phyloP scores from a whole-genome alignment of 2,329 filamentous ascomycete species.

The Fusarium floridanum region DNA sequence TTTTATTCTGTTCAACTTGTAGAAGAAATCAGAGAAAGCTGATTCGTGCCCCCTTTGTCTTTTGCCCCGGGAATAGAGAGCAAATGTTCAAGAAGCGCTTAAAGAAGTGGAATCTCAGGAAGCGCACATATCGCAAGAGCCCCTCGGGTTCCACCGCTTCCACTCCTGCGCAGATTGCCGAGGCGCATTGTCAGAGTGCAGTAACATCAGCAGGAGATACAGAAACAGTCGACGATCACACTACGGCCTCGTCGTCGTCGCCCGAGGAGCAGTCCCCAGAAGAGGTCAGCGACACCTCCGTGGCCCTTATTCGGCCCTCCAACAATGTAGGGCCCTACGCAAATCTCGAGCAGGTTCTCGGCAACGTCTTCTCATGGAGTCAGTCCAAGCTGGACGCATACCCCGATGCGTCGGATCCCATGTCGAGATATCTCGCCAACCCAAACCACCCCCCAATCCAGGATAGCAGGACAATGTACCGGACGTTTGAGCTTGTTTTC shows the following conservation, averaged over 20 bases:
- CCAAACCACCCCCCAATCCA: slow-evolving; percentile 53
- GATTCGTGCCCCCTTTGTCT: slow-evolving; percentile 11
- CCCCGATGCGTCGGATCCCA: slow-evolving; percentile 48
- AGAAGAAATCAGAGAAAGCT: slow-evolving; percentile 20
- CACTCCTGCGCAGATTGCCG: slow-evolving; percentile 32
- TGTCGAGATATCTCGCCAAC: slow-evolving; percentile 53
- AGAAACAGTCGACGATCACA: slow-evolving; percentile 23
- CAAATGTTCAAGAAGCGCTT: slow-evolving; percentile 57
- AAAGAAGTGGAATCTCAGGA: slow-evolving; percentile 55
- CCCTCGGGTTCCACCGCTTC: slow-evolving; percentile 36
- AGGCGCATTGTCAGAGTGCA: slow-evolving; percentile 26
- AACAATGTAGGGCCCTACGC: slow-evolving; percentile 44
- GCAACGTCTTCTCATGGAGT: slow-evolving; percentile 52
- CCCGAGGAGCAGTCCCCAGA: slow-evolving; percentile 26
- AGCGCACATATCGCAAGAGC: slow-evolving; percentile 52
- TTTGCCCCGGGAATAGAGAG: slow-evolving; percentile 43
- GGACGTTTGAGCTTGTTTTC: slow-evolving; percentile 55
- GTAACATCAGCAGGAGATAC: not conserved
- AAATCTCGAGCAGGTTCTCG: slow-evolving; percentile 51
- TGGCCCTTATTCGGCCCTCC: slow-evolving; percentile 40
- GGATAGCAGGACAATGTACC: slow-evolving; percentile 57
- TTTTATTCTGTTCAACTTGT: not conserved
- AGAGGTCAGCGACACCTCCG: slow-evolving; percentile 17
- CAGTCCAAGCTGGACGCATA: slow-evolving; percentile 51
- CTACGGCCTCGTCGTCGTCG: slow-evolving; percentile 7